A percentile compares a stretch with the other conserved stretches of the same genome.
phyloP scores from a whole-genome alignment of 345 rosid species.

The Eucalyptus decipiens region DNA sequence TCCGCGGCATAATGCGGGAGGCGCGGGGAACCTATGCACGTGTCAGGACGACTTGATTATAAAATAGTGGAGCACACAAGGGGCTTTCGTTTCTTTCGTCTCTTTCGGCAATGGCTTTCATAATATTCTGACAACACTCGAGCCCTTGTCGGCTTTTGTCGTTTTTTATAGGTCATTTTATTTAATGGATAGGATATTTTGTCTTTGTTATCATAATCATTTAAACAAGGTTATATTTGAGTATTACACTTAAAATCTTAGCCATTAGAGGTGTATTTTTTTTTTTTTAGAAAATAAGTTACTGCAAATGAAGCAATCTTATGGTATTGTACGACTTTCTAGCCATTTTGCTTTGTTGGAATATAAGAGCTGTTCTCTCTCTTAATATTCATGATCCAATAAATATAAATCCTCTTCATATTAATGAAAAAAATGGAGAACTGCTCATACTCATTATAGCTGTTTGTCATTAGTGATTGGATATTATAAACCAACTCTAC shows the following conservation, averaged over 20 bases:
- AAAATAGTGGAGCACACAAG: neutral
- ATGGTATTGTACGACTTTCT: too few relatives aligned
- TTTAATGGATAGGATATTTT: neutral
- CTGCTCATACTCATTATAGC: rapidly evolving
- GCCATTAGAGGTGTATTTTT: too few relatives aligned
- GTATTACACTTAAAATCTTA: too few relatives aligned
- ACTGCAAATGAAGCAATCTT: neutral
- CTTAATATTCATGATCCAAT: neutral
- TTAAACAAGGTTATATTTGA: too few relatives aligned
- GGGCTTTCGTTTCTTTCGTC: neutral
- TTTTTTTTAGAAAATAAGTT: neutral
- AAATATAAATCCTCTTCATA: too few relatives aligned
- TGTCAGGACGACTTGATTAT: too few relatives aligned
- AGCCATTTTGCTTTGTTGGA: too few relatives aligned
- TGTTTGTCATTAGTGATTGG: neutral
- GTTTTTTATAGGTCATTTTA: neutral
- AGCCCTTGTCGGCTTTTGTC: rapidly evolving
- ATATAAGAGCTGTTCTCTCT: neutral
- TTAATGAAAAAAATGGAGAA: too few relatives aligned
- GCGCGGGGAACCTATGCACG: too few relatives aligned
- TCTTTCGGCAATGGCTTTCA: neutral
- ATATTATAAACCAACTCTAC: neutral
- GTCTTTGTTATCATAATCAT: rapidly evolving
- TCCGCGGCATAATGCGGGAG: too few relatives aligned
- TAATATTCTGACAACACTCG: rapidly evolving